Percentiles rank a stretch among this genome's conserved stretches.
Evolutionary conservation across 148 eudicot genomes (phyloP).

Genomic region (Spergularia marina): DNA sequence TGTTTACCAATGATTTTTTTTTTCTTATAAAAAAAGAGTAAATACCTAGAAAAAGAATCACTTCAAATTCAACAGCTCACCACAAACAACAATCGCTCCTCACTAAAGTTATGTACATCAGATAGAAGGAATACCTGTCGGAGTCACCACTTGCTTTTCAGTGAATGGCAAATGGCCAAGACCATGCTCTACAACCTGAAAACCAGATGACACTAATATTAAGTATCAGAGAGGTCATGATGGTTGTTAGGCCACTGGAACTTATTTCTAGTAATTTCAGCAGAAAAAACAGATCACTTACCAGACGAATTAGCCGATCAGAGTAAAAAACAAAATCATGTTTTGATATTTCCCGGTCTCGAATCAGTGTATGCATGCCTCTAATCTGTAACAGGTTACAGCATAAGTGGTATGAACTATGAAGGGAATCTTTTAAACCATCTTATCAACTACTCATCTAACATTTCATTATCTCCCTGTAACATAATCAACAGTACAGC

Average conservation of each 20-base stretch:
- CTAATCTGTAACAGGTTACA: slow-evolving; percentile 63
- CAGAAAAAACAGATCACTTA: slow-evolving; percentile 24
- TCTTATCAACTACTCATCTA: background rate
- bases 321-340: slow-evolving; percentile 97
- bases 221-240: background rate
- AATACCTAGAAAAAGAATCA: too few relatives aligned
- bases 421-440: background rate
- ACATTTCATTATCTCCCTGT: background rate
- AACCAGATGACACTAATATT: slow-evolving; percentile 15
- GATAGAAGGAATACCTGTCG: slow-evolving; percentile 56
- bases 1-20: too few relatives aligned
- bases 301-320: slow-evolving; percentile 96
- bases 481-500: slow-evolving; percentile 4
- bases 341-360: slow-evolving; percentile 84
- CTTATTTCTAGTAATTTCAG: too few relatives aligned
- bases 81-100: too few relatives aligned
- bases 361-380: slow-evolving; percentile 97
- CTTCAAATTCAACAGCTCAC: too few relatives aligned
- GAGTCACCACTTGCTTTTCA: slow-evolving; percentile 86
- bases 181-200: slow-evolving; percentile 98
- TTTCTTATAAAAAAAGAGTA: too few relatives aligned
- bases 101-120: too few relatives aligned
- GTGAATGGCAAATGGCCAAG: slow-evolving; percentile 98
- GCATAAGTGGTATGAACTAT: slow-evolving; percentile 8
- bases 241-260: too few relatives aligned